A percentile compares a stretch with the other conserved stretches of the same genome.
These are phyloP conservation scores for Vanderwaltozyma polyspora DNA, from an alignment of 805 yeast genomes.

Conservation along the genomic window DNA sequence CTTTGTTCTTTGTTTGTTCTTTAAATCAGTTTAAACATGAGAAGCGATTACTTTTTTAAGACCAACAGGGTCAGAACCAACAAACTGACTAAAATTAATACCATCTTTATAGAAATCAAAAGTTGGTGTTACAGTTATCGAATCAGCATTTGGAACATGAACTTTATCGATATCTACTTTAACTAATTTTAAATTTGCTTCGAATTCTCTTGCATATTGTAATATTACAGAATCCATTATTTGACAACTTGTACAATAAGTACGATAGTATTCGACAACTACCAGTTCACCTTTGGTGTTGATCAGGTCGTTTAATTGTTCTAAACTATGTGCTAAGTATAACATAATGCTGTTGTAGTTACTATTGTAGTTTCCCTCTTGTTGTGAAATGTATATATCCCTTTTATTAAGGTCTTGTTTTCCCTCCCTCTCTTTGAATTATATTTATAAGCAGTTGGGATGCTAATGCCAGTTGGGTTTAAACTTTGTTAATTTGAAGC, in stretches of 20 bases:
- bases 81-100: neutral
- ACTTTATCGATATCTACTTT: neutral
- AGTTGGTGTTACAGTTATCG: slow-evolving; percentile 1
- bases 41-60: neutral
- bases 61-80: slow-evolving; percentile 3
- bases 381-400: too few relatives aligned
- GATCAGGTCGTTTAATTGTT: too few relatives aligned
- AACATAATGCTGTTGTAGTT: too few relatives aligned
- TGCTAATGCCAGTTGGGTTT: too few relatives aligned
- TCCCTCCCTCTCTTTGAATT: too few relatives aligned
- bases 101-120: slow-evolving; percentile 1
- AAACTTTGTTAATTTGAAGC: too few relatives aligned
- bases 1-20: neutral
- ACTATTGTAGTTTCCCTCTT: too few relatives aligned
- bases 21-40: neutral
- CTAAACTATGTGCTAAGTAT: too few relatives aligned
- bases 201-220: neutral
- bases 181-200: neutral
- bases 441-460: too few relatives aligned
- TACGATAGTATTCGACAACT: neutral
- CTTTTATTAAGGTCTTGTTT: too few relatives aligned
- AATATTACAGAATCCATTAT: slow-evolving; percentile 1
- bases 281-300: neutral
- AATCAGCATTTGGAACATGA: neutral
- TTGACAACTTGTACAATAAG: neutral